phyloP scores from a whole-genome alignment of 306 rosid species.

The Hylodesmum podocarpum region DNA sequence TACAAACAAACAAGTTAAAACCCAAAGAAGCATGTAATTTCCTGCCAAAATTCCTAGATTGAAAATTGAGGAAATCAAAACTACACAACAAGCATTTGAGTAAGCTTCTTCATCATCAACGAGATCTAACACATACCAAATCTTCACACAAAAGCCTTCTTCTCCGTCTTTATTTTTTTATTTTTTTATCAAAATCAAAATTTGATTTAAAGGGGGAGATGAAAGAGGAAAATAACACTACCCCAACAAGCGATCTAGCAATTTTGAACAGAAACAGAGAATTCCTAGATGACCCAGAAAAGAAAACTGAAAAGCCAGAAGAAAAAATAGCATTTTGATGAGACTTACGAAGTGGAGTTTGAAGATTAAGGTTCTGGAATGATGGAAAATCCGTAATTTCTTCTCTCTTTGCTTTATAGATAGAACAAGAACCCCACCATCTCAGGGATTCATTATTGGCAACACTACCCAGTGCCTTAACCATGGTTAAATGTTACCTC shows the following conservation, averaged over 20 bases:
- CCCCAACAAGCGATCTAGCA: constrained; percentile 42
- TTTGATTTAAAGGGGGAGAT: not conserved
- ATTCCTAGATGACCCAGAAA: constrained; percentile 25
- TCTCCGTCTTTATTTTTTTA: no score
- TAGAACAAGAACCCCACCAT: constrained; percentile 8
- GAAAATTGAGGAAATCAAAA: constrained; percentile 15
- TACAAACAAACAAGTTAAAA: not conserved
- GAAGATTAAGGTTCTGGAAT: constrained; percentile 30
- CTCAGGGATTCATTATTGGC: constrained; percentile 23
- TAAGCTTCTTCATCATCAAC: constrained; percentile 11
- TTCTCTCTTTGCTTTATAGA: constrained; percentile 21
- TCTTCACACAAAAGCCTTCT: not conserved
- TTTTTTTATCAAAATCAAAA: not conserved
- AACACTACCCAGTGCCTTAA: constrained; percentile 34
- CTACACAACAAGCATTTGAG: not conserved
- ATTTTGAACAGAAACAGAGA: constrained; percentile 12
- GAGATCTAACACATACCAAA: constrained; percentile 45
- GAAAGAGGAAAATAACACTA: not conserved
- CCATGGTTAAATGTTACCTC: constrained; percentile 53
- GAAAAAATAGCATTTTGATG: constrained; percentile 25
- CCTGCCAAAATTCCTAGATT: not conserved
- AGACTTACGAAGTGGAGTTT: constrained; percentile 49
- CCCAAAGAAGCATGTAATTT: not conserved
- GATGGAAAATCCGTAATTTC: not conserved
- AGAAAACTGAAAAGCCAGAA: constrained; percentile 18